These are phyloP conservation scores for Tephrocybe rancida DNA, from an alignment of 768 basidiomycete genomes.

Conservation along the genomic window DNA sequence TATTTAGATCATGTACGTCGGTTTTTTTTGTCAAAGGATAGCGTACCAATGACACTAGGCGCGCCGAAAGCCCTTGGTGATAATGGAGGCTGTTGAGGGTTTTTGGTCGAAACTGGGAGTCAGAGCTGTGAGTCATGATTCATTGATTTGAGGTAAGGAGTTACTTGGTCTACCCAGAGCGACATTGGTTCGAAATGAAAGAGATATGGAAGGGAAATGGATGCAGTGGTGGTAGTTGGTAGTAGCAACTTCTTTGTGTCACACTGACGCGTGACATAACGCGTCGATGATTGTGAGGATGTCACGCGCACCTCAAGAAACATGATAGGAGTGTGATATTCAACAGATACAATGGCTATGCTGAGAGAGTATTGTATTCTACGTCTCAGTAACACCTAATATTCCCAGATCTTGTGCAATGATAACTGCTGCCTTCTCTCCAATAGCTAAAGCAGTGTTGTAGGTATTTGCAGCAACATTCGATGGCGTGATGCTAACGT, in stretches of 20 bases:
- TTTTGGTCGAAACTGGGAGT: constrained; percentile 78
- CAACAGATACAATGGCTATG: too few relatives aligned
- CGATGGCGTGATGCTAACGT: constrained; percentile 39
- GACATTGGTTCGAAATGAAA: constrained; percentile 43
- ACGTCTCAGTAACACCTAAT: constrained; percentile 13
- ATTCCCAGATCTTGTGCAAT: constrained; percentile 56
- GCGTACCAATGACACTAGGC: constrained; percentile 79
- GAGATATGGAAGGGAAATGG: background rate
- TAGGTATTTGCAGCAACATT: constrained; percentile 46
- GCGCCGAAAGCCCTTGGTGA: constrained; percentile 76
- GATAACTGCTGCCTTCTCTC: constrained; percentile 64
- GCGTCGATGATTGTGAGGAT: constrained; percentile 2
- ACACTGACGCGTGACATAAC: constrained; percentile 21
- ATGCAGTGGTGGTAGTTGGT: background rate
- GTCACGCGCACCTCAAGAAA: background rate
- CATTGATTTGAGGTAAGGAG: background rate
- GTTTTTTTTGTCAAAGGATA: background rate
- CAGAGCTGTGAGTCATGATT: background rate
- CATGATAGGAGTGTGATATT: too few relatives aligned
- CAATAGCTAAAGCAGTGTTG: constrained; percentile 46
- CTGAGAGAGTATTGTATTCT: too few relatives aligned
- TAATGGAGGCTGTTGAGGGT: constrained; percentile 87
- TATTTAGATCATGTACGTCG: background rate
- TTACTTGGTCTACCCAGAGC: constrained; percentile 69
- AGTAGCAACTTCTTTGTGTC: background rate